Evolutionary conservation across 1,139 yeast genomes (phyloP), one percentile per base, ranked within the genome.

Genomic region (Keqinozyma sinolaborantium): DNA sequence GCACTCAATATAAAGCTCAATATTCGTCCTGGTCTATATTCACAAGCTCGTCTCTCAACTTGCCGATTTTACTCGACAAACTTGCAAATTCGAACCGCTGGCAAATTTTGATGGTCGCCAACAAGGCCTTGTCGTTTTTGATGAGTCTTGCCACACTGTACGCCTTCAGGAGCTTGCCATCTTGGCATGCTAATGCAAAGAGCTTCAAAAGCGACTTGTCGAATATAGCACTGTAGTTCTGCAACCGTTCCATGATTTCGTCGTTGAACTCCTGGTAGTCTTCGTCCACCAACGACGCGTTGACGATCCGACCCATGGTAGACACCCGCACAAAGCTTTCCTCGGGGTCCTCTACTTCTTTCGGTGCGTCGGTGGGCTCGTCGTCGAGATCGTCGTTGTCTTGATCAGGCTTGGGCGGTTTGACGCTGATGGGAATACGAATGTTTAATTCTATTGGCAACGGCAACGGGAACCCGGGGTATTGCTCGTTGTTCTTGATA

Each of bases 91-190:
- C 88, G 49, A 84, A 77, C 44, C 95, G 73, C 46, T 84, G 84
- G 1, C 95, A 86, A 36, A 92, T 84, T 57, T 83, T 83, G 15
- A 76, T 65, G 1, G 97, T 96, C 0, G 96, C 96, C 36, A 73
- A 73, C 40, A 90, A 62, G 4, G 95, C 95, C 44, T 83, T 79
- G 41, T 83, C 90, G 40, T 79, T 82, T 45, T 78, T 76, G 46
- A 92, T 67, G 50, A 84, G 76, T 44, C 70, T 73, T 4, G 79
- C 88, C 28, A 92, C 56, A 24, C 83, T 81, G 41, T 77, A 65
- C 0, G 95, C 94, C 53, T 82, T 81, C 34, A 73, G 73, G 26
- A 74, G 57, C 36, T 78, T 74, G 30, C 79, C 75, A 21, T 80
- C 83, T 27, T 79, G 70, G 56, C 97, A 88, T 1, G 94, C 79